These are phyloP conservation scores for Globisporangium paddicum DNA, from an alignment of 352 stramenopile genomes.

Conservation along the genomic window DNA sequence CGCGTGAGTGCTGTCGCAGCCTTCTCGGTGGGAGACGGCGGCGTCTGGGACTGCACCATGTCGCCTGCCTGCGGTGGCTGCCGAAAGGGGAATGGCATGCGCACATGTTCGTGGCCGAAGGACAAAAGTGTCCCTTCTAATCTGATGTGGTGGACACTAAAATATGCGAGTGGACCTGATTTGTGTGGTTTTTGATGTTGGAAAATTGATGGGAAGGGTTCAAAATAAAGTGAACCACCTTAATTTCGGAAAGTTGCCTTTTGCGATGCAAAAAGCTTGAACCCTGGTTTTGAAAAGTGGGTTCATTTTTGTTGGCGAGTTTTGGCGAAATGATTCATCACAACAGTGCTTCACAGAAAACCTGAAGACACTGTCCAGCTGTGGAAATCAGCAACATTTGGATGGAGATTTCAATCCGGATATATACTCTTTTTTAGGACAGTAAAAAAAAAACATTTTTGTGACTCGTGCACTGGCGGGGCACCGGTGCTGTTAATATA, in stretches of 20 bases:
- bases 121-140: not conserved
- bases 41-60: constrained; percentile 9
- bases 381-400: too few species aligned
- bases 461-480: too few species aligned
- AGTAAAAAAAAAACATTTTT: too few species aligned
- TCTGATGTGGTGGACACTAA: not conserved
- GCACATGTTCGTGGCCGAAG: not conserved
- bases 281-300: not conserved
- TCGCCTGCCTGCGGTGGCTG: not conserved
- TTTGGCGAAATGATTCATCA: not conserved
- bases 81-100: not conserved
- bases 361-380: too few species aligned
- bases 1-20: constrained; percentile 4
- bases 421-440: too few species aligned
- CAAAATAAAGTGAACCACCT: not conserved
- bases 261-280: constrained; percentile 1
- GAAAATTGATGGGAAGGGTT: not conserved
- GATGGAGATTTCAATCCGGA: too few species aligned
- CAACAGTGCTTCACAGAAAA: too few species aligned
- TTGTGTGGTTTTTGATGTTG: constrained; percentile 3
- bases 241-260: constrained; percentile 2
- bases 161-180: too few species aligned
- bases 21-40: not conserved
- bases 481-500: too few species aligned
- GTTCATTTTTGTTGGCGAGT: not conserved